A percentile compares a stretch with the other conserved stretches of the same genome.
These are phyloP conservation scores for Hyphopichia pseudoburtonii DNA, from an alignment of 1,139 yeast species.

Conservation along the genomic window DNA sequence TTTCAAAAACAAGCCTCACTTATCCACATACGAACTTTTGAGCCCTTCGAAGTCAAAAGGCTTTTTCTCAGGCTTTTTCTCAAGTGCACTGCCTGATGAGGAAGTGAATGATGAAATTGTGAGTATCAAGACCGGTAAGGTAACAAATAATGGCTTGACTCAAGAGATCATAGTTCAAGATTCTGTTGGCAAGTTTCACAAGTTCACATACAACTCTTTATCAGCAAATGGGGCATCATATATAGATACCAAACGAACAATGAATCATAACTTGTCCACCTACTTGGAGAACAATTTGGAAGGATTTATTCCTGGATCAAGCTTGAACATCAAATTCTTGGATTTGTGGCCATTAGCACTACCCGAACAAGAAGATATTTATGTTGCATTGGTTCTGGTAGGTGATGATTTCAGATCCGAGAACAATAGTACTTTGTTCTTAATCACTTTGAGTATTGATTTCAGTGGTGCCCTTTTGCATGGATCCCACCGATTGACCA, in stretches of 20 bases:
- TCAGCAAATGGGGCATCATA: constrained; percentile 31
- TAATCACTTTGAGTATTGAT: constrained; percentile 58
- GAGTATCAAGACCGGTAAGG: constrained; percentile 58
- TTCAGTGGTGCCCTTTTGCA: constrained; percentile 53
- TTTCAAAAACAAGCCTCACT: constrained; percentile 60
- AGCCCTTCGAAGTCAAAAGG: constrained; percentile 18
- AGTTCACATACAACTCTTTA: constrained; percentile 32
- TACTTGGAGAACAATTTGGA: constrained; percentile 38
- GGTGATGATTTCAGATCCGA: constrained; percentile 20
- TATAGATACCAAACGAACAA: constrained; percentile 27
- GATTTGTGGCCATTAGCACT: constrained; percentile 49
- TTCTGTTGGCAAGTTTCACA: constrained; percentile 40
- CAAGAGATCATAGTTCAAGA: constrained; percentile 48
- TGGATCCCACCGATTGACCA: constrained; percentile 55
- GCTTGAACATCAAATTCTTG: constrained; percentile 39
- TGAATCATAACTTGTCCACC: constrained; percentile 27
- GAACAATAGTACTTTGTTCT: constrained; percentile 29
- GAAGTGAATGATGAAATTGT: constrained; percentile 49
- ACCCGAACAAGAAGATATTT: constrained; percentile 33
- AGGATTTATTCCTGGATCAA: constrained; percentile 39
- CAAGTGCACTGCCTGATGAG: constrained; percentile 15
- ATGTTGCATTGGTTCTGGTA: constrained; percentile 47
- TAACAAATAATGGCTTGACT: constrained; percentile 48
- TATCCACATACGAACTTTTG: constrained; percentile 38
- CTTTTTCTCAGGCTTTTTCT: constrained; percentile 28